Base-by-base conservation (phyloP, 106 monocot genomes). In the Xerophyta viscosa region DNA sequence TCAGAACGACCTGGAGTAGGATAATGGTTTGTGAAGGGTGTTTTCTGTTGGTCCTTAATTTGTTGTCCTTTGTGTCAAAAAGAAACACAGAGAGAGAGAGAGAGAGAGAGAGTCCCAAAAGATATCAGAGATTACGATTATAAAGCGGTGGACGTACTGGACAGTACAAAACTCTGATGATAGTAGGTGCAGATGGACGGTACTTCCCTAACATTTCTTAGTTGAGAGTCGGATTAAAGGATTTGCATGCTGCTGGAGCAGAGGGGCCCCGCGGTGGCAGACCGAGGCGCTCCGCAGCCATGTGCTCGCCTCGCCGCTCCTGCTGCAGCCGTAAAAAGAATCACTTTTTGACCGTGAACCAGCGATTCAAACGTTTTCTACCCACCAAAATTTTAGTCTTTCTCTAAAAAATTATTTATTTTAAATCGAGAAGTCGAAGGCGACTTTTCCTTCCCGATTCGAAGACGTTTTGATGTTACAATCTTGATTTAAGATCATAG, bases 41-140 rank as follows among this genome's bases (percentile, higher is more conserved):
- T 50, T 50, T 50, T 50, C 50, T 50, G 50, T 50, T 50, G 50
- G 50, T 31, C 54, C 29, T 31, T 53, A n/a, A n/a, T 54, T 52
- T 11, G 13, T 20, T 46, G 46, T 46, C 46, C 46, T 46, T 46
- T 19, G 19, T 54, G 27, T 15, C 6, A 6, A 27, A 53, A 11
- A 3, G 8, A 7, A 11, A 24, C 8, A 15, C 4, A 3, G 27
- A 27, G 11, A 10, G 10, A 52, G 11, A 29, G 27, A 27, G 27
- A 14, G 2, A 29, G n/a, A n/a, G n/a, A n/a, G n/a, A 25, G n/a
- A 17, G 19, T n/a, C 19, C 19, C 13, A 18, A 20, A 18, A 46
- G 13, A 17, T 12, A 46, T 15, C 17, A n/a, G 5, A 17, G n/a
- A 46, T 15, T 46, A n/a, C n/a, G n/a, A 24, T 20, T 44, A 11